phyloP scores from a whole-genome alignment of 2,329 filamentous ascomycete species.

The Cercospora sp. region DNA sequence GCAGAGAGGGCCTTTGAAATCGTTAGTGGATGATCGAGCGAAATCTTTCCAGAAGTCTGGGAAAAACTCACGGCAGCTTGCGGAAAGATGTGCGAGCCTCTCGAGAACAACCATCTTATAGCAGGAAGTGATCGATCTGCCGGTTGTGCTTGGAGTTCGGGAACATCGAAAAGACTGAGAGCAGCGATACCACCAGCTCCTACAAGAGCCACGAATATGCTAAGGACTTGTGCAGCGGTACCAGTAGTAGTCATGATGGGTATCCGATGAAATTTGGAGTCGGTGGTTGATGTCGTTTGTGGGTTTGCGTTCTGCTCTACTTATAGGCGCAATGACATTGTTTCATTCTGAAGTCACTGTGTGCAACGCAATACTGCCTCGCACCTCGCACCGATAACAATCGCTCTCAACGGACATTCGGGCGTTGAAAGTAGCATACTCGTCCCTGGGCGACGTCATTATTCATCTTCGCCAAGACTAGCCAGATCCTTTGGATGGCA shows the following conservation, averaged over 20 bases:
- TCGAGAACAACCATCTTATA: slow-evolving; percentile 32
- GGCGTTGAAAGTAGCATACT: neutral
- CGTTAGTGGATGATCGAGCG: neutral
- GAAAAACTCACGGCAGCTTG: slow-evolving; percentile 19
- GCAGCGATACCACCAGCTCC: slow-evolving; percentile 31
- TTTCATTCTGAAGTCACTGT: neutral
- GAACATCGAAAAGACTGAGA: slow-evolving; percentile 31
- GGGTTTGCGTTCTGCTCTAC: neutral
- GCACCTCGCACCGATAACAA: neutral
- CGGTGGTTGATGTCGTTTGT: neutral
- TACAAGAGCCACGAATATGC: slow-evolving; percentile 29
- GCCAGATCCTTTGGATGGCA: neutral
- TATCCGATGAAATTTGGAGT: neutral
- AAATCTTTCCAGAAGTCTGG: neutral
- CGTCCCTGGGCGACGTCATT: neutral
- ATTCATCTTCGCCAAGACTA: neutral
- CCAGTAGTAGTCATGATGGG: slow-evolving; percentile 1
- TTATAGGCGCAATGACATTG: neutral
- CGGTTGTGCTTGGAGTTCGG: slow-evolving; percentile 31
- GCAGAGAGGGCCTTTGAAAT: slow-evolving; percentile 19
- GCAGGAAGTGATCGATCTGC: slow-evolving; percentile 31
- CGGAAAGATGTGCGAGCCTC: slow-evolving; percentile 34
- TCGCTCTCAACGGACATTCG: neutral
- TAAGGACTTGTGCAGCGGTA: slow-evolving; percentile 18
- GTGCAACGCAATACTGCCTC: neutral